Percentiles rank a stretch among this genome's conserved stretches.
phyloP scores from a whole-genome alignment of 305 asterid species.

The Fraxinus dipetala region DNA sequence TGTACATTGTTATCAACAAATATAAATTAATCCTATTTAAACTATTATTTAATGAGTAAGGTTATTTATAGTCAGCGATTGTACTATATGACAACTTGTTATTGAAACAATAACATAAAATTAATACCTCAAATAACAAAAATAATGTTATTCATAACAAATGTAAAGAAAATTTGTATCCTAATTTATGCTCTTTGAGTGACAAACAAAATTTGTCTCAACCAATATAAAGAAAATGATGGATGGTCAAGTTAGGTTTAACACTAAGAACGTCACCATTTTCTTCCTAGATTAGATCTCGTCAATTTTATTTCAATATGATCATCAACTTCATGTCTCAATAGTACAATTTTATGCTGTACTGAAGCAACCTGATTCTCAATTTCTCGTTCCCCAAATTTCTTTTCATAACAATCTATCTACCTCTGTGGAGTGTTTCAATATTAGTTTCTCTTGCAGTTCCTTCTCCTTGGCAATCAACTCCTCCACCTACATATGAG shows the following conservation, averaged over 20 bases:
- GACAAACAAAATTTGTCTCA: constrained; percentile 33
- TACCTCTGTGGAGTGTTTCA: constrained; percentile 66
- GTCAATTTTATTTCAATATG: constrained; percentile 54
- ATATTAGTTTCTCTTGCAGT: constrained; percentile 74
- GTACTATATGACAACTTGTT: too few relatives aligned
- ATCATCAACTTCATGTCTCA: constrained; percentile 83
- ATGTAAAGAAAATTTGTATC: background rate
- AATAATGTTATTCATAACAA: too few relatives aligned
- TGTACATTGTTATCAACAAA: too few relatives aligned
- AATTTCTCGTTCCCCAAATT: constrained; percentile 62
- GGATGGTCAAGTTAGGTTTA: constrained; percentile 4
- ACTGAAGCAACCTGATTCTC: constrained; percentile 68
- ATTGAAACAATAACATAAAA: too few relatives aligned
- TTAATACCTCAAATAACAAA: too few relatives aligned
- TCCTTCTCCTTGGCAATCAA: constrained; percentile 74
- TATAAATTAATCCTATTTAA: too few relatives aligned
- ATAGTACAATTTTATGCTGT: constrained; percentile 63
- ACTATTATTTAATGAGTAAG: too few relatives aligned
- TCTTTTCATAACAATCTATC: constrained; percentile 74
- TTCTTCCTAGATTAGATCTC: too few relatives aligned
- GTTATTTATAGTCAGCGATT: too few relatives aligned
- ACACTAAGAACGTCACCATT: background rate
- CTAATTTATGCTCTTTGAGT: background rate
- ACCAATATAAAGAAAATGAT: constrained; percentile 10
- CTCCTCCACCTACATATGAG: constrained; percentile 66